Evolutionary conservation across 345 rosid genomes (phyloP).

Genomic region (Gossypium turneri): DNA sequence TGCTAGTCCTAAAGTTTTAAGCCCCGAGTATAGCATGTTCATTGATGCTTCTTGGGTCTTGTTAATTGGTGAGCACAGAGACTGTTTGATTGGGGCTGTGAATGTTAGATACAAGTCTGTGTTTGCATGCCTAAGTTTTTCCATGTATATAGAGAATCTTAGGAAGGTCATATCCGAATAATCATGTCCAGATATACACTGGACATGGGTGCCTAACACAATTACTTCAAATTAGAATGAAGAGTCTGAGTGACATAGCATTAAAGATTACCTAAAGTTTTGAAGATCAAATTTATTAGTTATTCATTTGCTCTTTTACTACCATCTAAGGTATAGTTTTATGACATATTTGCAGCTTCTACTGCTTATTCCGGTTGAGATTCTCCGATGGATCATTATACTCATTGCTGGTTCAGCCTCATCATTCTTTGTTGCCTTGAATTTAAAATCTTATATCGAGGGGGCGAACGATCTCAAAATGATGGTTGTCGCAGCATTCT

Average conservation of each 20-base stretch:
- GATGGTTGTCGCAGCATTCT: conserved; percentile 56
- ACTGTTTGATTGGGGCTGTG: neutral
- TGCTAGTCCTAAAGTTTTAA: neutral
- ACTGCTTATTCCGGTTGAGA: conserved; percentile 74
- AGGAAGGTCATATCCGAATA: neutral
- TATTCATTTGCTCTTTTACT: neutral
- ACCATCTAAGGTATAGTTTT: conserved; percentile 6
- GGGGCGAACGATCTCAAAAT: conserved; percentile 48
- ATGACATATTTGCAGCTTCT: conserved; percentile 49
- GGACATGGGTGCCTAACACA: neutral
- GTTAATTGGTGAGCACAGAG: neutral
- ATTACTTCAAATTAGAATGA: neutral
- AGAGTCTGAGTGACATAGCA: neutral
- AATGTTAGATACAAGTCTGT: neutral
- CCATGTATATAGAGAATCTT: neutral
- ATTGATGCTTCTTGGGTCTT: neutral
- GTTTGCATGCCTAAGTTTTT: neutral
- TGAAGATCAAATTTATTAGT: neutral
- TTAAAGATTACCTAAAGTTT: neutral
- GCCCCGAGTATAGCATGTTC: neutral
- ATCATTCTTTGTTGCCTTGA: conserved; percentile 65
- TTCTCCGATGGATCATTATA: conserved; percentile 78
- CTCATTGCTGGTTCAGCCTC: conserved; percentile 67
- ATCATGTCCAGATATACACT: neutral
- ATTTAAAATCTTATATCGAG: conserved; percentile 52